These are phyloP conservation scores for Rhizophagus sp. DNA, from an alignment of 192 early-diverging fungal species.

Conservation along the genomic window DNA sequence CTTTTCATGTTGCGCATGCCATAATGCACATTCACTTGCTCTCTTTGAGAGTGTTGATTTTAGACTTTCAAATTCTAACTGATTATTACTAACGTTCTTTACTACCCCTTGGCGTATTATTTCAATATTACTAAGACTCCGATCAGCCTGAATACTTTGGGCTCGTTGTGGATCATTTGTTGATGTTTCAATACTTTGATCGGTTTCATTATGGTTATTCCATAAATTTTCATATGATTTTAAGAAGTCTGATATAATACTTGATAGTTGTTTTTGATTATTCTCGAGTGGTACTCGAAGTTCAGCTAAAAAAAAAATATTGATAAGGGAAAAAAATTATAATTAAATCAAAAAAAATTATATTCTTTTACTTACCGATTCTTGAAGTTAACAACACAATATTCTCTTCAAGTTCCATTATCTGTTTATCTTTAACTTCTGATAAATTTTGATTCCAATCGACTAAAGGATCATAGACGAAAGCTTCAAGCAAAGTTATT, in stretches of 20 bases:
- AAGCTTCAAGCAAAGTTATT: conserved; percentile 88
- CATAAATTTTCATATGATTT: background rate
- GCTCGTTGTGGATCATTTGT: background rate
- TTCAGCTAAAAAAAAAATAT: background rate
- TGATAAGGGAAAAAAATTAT: background rate
- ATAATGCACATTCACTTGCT: conserved; percentile 27
- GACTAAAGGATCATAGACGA: conserved; percentile 87
- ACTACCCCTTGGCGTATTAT: background rate
- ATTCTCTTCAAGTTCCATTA: conserved; percentile 21
- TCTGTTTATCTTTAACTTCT: conserved; percentile 32
- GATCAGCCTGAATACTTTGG: background rate
- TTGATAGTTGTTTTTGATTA: background rate
- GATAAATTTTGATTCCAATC: conserved; percentile 50
- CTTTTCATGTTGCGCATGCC: conserved; percentile 28
- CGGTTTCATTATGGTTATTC: background rate
- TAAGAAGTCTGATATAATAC: conserved; percentile 10
- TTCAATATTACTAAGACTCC: background rate
- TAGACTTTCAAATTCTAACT: conserved; percentile 8
- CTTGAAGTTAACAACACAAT: conserved; percentile 3
- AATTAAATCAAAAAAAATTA: background rate
- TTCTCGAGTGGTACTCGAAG: background rate
- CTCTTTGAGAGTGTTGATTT: conserved; percentile 20
- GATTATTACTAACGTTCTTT: background rate
- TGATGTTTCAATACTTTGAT: background rate
- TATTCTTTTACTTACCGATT: background rate